Percentiles rank a stretch among this genome's conserved stretches.
These are phyloP conservation scores for Phytophthora fragariae DNA, from an alignment of 352 stramenopile species.

Conservation along the genomic window DNA sequence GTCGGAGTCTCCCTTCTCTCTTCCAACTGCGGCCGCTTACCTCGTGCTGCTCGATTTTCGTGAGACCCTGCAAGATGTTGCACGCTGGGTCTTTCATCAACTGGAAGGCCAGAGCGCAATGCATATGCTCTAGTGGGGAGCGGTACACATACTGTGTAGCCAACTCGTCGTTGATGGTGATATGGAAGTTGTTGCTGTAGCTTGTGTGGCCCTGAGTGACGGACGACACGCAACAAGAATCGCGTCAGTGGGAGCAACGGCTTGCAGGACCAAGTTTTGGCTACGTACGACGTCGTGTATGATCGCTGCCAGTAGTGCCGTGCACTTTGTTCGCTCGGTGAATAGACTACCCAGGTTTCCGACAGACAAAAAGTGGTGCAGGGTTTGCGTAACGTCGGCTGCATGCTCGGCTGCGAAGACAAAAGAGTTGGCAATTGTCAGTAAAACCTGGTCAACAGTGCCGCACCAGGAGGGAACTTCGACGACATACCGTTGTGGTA, in stretches of 20 bases:
- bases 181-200: slow-evolving; percentile 91
- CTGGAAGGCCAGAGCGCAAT: slow-evolving; percentile 83
- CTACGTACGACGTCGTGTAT: slow-evolving; percentile 81
- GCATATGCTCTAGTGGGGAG: slow-evolving; percentile 89
- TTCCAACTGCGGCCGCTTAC: slow-evolving; percentile 21
- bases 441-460: neutral
- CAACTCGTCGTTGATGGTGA: slow-evolving; percentile 80
- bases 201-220: slow-evolving; percentile 76
- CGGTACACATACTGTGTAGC: slow-evolving; percentile 85
- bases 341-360: slow-evolving; percentile 65
- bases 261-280: neutral
- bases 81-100: slow-evolving; percentile 73
- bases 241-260: neutral
- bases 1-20: neutral
- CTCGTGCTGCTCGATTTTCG: slow-evolving; percentile 79
- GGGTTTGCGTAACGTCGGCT: slow-evolving; percentile 80
- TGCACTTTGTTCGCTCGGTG: slow-evolving; percentile 69
- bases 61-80: slow-evolving; percentile 80
- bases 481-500: slow-evolving; percentile 83
- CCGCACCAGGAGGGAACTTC: neutral
- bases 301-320: slow-evolving; percentile 78
- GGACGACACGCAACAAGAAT: neutral
- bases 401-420: slow-evolving; percentile 72
- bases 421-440: neutral
- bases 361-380: slow-evolving; percentile 74